Percentiles rank a stretch among this genome's conserved stretches.
Conservation (phyloP, 768 basidiomycete genomes). For the Lentinula boryana region DNA sequence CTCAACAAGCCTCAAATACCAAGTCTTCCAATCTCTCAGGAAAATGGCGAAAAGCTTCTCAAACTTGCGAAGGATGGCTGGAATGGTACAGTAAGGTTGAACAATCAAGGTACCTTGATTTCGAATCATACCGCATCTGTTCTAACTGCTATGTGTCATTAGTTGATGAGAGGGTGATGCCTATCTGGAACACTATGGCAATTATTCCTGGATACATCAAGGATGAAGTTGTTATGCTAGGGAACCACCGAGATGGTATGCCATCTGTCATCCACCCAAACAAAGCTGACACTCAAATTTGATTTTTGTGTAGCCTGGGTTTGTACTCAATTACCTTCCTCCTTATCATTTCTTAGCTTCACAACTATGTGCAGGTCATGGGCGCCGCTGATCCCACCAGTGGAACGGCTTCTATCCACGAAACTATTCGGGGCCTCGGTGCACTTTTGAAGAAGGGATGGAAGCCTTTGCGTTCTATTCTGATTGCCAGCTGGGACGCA, state of each 20-base stretch:
- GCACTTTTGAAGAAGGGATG: slow-evolving; percentile 47
- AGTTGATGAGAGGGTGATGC: slow-evolving; percentile 42
- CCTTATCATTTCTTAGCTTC: neutral
- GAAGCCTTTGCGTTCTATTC: slow-evolving; percentile 68
- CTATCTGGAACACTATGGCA: slow-evolving; percentile 68
- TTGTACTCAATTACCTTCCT: neutral
- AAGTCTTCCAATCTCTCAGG: slow-evolving; percentile 61
- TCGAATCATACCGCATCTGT: no score
- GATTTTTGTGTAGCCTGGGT: slow-evolving; percentile 9
- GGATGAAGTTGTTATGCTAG: slow-evolving; percentile 64
- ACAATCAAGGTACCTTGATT: slow-evolving; percentile 44
- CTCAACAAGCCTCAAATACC: slow-evolving; percentile 50
- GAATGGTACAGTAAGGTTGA: slow-evolving; percentile 41
- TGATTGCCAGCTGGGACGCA: slow-evolving; percentile 79
- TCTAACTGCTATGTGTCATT: neutral
- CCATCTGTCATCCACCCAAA: neutral
- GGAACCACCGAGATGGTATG: slow-evolving; percentile 60
- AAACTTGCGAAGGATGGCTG: slow-evolving; percentile 36
- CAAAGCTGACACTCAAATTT: neutral
- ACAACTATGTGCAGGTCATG: slow-evolving; percentile 26
- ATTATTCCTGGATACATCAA: slow-evolving; percentile 58
- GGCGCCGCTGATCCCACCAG: slow-evolving; percentile 54
- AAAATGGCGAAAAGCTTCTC: slow-evolving; percentile 55
- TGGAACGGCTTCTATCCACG: slow-evolving; percentile 51
- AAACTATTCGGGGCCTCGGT: slow-evolving; percentile 53